Evolutionary conservation across 805 yeast species (phyloP).

Genomic region (Metschnikowia bowlesiae): DNA sequence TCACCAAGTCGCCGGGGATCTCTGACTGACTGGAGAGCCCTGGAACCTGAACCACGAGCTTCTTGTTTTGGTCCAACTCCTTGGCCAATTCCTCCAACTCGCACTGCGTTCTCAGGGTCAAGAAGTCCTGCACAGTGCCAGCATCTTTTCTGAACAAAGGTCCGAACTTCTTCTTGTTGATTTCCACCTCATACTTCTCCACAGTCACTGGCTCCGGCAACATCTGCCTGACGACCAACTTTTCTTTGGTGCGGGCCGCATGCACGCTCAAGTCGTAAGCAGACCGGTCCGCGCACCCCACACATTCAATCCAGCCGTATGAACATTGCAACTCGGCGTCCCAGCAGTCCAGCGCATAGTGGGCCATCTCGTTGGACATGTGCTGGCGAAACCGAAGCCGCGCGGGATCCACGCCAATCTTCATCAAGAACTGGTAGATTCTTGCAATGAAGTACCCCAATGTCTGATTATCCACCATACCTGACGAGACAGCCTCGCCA

Average conservation of each 20-base stretch:
- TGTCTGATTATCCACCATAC: slow-evolving; percentile 94
- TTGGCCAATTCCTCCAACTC: slow-evolving; percentile 74
- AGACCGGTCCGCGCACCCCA: slow-evolving; percentile 99
- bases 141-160: slow-evolving; percentile 98
- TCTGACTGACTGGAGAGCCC: slow-evolving; percentile 56
- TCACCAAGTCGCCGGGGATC: slow-evolving; percentile 66
- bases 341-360: slow-evolving; percentile 99
- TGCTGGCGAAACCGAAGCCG: slow-evolving; percentile 97
- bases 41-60: slow-evolving; percentile 63
- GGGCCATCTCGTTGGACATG: slow-evolving; percentile 99
- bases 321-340: slow-evolving; percentile 95
- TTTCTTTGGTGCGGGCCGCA: slow-evolving; percentile 90
- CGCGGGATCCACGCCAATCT: slow-evolving; percentile 83
- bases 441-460: slow-evolving; percentile 95
- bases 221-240: slow-evolving; percentile 88
- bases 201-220: slow-evolving; percentile 80
- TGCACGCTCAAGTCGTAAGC: slow-evolving; percentile 97
- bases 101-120: slow-evolving; percentile 70
- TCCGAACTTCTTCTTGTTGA: slow-evolving; percentile 94
- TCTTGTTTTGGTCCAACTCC: slow-evolving; percentile 59
- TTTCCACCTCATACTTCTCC: slow-evolving; percentile 76
- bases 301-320: slow-evolving; percentile 99
- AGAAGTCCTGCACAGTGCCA: slow-evolving; percentile 81
- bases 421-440: slow-evolving; percentile 76
- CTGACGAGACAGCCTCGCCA: slow-evolving; percentile 85